phyloP scores from a whole-genome alignment of 441 rosid genomes.

The Sinapis alba region DNA sequence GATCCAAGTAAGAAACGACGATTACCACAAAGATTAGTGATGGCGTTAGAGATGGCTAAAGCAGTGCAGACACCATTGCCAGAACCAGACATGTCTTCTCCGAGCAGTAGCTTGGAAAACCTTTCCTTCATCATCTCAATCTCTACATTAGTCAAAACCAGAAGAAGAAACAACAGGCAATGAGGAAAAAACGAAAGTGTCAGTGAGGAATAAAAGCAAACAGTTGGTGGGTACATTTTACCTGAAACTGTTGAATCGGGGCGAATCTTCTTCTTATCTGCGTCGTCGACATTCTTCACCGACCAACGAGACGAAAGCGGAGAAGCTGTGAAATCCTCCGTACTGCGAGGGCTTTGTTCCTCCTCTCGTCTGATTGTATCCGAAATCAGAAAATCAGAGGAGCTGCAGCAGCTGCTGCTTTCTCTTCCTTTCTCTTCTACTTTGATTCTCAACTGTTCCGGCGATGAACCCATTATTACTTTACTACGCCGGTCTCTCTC shows the following conservation, averaged over 20 bases:
- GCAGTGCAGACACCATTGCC: slow-evolving; percentile 97
- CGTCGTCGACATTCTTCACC: slow-evolving; percentile 44
- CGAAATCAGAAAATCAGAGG: slow-evolving; percentile 72
- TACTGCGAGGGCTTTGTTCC: slow-evolving; percentile 65
- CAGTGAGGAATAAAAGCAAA: slow-evolving; percentile 36
- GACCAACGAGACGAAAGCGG: slow-evolving; percentile 66
- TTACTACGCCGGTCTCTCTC: too few relatives aligned
- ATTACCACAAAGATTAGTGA: slow-evolving; percentile 96
- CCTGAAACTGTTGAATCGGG: slow-evolving; percentile 66
- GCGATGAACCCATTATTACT: slow-evolving; percentile 33
- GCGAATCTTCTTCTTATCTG: slow-evolving; percentile 44
- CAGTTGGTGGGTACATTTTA: slow-evolving; percentile 38
- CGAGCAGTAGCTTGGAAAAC: slow-evolving; percentile 88
- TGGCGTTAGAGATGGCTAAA: slow-evolving; percentile 91
- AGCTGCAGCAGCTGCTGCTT: slow-evolving; percentile 75
- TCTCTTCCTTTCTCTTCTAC: slow-evolving; percentile 49
- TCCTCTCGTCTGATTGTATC: slow-evolving; percentile 59
- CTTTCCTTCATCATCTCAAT: slow-evolving; percentile 97
- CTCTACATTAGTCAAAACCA: slow-evolving; percentile 46
- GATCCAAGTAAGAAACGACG: slow-evolving; percentile 8
- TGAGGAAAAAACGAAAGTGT: neutral
- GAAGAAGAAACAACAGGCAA: neutral
- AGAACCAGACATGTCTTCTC: slow-evolving; percentile 98
- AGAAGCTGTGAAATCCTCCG: slow-evolving; percentile 63
- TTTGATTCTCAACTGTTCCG: slow-evolving; percentile 47